Percentiles rank a stretch among this genome's conserved stretches.
Evolutionary conservation across 2,329 filamentous ascomycete genomes (phyloP).

Genomic region (Colletotrichum sp.): DNA sequence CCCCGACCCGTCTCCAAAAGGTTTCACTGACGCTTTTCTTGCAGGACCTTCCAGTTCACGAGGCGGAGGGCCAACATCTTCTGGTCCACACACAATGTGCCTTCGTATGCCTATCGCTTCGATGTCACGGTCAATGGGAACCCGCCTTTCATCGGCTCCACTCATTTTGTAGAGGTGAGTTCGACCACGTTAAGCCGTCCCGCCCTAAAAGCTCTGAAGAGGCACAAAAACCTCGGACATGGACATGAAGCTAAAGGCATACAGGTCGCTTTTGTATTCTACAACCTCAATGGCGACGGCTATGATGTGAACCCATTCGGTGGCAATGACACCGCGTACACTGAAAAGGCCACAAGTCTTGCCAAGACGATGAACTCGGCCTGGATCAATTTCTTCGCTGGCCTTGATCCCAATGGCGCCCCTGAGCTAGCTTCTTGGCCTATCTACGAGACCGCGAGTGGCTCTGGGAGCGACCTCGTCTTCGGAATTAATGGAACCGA

Average conservation of each 20-base stretch:
- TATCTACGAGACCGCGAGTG: conserved; percentile 23
- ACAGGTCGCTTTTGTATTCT: conserved; percentile 47
- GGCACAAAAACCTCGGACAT: not conserved
- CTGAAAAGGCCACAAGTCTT: conserved; percentile 27
- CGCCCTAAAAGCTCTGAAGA: not conserved
- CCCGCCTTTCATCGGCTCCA: conserved; percentile 25
- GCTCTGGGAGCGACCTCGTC: conserved; percentile 30
- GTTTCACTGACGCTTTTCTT: not conserved
- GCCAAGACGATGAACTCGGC: conserved; percentile 31
- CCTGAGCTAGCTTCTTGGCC: conserved; percentile 28
- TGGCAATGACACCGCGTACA: conserved; percentile 28
- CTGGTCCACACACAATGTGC: conserved; percentile 30
- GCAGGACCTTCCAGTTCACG: conserved; percentile 29
- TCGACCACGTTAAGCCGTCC: not conserved
- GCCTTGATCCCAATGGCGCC: conserved; percentile 30
- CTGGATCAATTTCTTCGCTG: conserved; percentile 35
- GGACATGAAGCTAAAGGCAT: not conserved
- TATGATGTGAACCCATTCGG: conserved; percentile 35
- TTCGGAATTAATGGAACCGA: conserved; percentile 28
- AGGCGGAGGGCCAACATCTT: conserved; percentile 30
- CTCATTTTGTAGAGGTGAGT: conserved; percentile 44
- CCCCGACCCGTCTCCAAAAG: not conserved
- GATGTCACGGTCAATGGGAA: conserved; percentile 33
- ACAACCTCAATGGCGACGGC: conserved; percentile 34
- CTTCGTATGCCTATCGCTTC: conserved; percentile 36